These are phyloP conservation scores for Syzygium aqueum DNA, from an alignment of 345 rosid genomes.

Conservation along the genomic window DNA sequence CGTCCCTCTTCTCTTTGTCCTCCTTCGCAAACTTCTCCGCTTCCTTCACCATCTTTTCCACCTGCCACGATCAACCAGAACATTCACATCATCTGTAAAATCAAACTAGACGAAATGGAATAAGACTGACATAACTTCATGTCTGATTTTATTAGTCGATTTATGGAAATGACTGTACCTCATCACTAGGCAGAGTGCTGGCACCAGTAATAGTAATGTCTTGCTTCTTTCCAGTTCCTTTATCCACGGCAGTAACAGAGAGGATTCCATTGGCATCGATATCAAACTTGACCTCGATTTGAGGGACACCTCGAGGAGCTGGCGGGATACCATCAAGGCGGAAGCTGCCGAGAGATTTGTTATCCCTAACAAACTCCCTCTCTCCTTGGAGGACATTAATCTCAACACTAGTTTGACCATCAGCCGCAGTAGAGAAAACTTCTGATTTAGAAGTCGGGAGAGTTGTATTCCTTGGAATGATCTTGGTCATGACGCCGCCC, in stretches of 20 bases:
- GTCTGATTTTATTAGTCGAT: background rate
- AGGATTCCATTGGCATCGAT: constrained; percentile 95
- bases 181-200: constrained; percentile 83
- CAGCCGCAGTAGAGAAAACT: constrained; percentile 98
- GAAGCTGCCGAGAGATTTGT: constrained; percentile 73
- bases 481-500: constrained; percentile 98
- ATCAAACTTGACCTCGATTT: constrained; percentile 87
- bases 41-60: constrained; percentile 78
- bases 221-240: constrained; percentile 91
- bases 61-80: constrained; percentile 28
- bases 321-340: constrained; percentile 55
- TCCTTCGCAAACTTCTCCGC: constrained; percentile 83
- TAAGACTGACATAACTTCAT: background rate
- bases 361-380: constrained; percentile 92
- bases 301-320: constrained; percentile 92
- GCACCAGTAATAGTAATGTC: constrained; percentile 80
- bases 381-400: constrained; percentile 97
- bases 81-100: background rate
- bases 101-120: background rate
- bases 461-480: constrained; percentile 90
- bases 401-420: constrained; percentile 98
- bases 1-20: constrained; percentile 94
- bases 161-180: constrained; percentile 28
- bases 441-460: constrained; percentile 96
- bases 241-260: constrained; percentile 79